Evolutionary conservation across 164 flowering plant species (phyloP), one percentile per base, ranked within the genome.

Genomic region (Aristolochia fimbriata): DNA sequence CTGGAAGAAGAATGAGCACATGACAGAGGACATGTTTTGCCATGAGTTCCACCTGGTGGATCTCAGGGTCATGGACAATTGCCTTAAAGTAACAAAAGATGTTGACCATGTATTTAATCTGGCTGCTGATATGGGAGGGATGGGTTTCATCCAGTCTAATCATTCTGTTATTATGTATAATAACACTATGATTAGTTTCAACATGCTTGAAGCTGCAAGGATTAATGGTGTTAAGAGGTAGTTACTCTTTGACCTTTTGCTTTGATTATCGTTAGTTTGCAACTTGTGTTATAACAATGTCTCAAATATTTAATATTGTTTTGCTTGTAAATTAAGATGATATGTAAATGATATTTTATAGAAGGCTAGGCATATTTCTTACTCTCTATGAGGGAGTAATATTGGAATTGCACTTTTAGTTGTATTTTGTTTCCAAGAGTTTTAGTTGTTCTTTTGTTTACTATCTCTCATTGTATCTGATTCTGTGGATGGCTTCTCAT

Each of bases 111-210:
- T 93, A 8, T 93, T 93, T 64, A 93, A 93, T 77, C 86, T 93
- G n/a, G 99, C 97, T 61, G 99, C 99, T 66, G 99, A 93, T 74
- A 93, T 93, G 99, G 99, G 99, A 64, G 99, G 99, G 37, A 93
- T 93, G 99, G 99, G 99, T 14, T 93, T 93, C 74, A 93, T 93
- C 51, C 99, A 93, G 77, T 93, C 99, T 57, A 93, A 93, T 67
- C 99, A 93, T 72, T 93, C 99, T 0, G 97, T 93, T 51, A 93
- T 93, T 56, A 86, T 93, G 94, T 93, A 90, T 48, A 93, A 93
- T 75, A 90, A 93, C 74, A 93, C 97, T 0, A 93, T 93, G 99
- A 93, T 93, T 74, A 90, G 99, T 69, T 86, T 93, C 75, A 93
- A 90, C 80, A 88, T 90, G 95, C 82, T 90, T 46, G 99, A 90